Conservation (phyloP, 2,329 filamentous ascomycete genomes). For the Penicillium sp. region DNA sequence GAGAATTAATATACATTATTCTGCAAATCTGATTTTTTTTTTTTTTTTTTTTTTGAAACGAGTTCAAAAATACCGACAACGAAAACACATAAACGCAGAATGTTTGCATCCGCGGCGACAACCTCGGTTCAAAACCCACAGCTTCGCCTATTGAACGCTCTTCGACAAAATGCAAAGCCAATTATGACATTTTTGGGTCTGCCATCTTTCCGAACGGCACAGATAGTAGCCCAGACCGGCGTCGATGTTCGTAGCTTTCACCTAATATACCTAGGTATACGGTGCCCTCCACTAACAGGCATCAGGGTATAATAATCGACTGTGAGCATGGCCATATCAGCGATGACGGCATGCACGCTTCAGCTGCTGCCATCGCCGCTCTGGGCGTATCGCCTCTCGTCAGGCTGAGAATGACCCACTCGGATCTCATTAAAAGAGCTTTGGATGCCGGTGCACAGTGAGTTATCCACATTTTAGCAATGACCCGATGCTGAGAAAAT, state of each 20-base stretch:
- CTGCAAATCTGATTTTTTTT: too few species aligned
- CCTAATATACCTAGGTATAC: background rate
- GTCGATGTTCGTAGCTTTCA: conserved; percentile 16
- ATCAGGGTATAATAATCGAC: conserved; percentile 20
- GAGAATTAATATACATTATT: too few species aligned
- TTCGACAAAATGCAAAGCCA: conserved; percentile 18
- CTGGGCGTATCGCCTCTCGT: conserved; percentile 30
- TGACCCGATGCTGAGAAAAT: background rate
- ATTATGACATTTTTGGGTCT: conserved; percentile 26
- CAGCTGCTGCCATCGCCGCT: conserved; percentile 26
- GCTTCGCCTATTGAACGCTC: conserved; percentile 20
- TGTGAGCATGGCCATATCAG: conserved; percentile 32
- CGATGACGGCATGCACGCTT: conserved; percentile 30
- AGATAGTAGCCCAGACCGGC: conserved; percentile 25
- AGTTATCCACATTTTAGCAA: background rate
- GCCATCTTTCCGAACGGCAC: conserved; percentile 25
- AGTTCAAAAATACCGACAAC: too few species aligned
- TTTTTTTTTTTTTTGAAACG: too few species aligned
- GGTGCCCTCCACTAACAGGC: background rate
- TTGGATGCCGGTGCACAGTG: conserved; percentile 32
- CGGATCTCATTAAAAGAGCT: conserved; percentile 31
- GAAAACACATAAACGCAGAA: too few species aligned
- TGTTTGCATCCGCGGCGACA: conserved; percentile 5
- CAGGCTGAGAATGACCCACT: conserved; percentile 23
- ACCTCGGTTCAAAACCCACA: conserved; percentile 15